Base-by-base conservation (phyloP, 441 rosid species). In the Kokia cookei region DNA sequence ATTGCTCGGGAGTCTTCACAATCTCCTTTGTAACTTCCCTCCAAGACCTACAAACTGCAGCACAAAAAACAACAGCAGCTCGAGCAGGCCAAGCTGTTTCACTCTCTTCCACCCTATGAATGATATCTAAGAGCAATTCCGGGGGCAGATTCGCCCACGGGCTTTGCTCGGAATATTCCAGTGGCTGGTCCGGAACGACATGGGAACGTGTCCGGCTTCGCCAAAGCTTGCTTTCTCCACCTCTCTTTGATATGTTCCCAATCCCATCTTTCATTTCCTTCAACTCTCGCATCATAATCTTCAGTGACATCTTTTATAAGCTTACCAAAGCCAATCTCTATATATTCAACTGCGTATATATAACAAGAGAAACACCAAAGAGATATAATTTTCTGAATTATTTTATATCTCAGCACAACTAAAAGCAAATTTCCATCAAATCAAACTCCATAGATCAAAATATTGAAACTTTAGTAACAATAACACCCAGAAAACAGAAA, bases 41-140 rank as follows among this genome's bases (percentile, higher is more conserved):
- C 99, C 99, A 95, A 15, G 96, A 86, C 82, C 82, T 89, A 80
- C 99, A 95, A 58, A 95, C 98, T 1, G 91, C 90, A 83, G 96
- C 97, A 78, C 96, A 91, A 70, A 77, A 83, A 73, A 95, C 89
- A 22, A 95, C 94, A 8, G 77, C 88, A n/a, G 93, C 96, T 68
- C 99, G 96, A 78, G 94, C 89, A 37, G 99, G 97, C 99, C 99
- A 95, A 14, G 85, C 40, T 2, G 88, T 79, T 85, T 95, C 99
- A 65, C 88, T 95, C 86, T 91, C 91, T 86, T 95, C 99, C 13
- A 95, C 87, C 78, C 97, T 90, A 74, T 78, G 79, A 48, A 95
- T 80, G 43, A 95, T 95, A 79, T 95, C 99, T 75, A 84, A 82
- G 15, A 95, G 91, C 86, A 95, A 83, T 70, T 95, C 99, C 0